A percentile compares a stretch with the other conserved stretches of the same genome.
Evolutionary conservation across 257 asterid genomes (phyloP).

Genomic region (Solanum lycopersicoides): DNA sequence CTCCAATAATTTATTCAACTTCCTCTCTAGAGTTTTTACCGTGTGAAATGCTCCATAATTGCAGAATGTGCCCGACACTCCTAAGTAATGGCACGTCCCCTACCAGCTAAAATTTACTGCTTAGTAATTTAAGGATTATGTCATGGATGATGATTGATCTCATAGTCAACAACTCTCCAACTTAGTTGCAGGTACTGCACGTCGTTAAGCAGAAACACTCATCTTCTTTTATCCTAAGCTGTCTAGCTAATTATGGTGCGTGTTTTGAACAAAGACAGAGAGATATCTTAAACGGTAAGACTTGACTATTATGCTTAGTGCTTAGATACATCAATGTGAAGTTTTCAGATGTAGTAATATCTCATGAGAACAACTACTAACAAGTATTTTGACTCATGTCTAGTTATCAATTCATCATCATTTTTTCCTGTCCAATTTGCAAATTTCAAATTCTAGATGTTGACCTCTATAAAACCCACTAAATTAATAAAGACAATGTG

Average conservation of each 20-base stretch:
- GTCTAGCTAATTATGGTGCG: not conserved
- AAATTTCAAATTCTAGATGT: constrained; percentile 1
- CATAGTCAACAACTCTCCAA: not conserved
- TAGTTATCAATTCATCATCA: constrained; percentile 10
- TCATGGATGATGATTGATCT: not conserved
- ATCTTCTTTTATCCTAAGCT: not conserved
- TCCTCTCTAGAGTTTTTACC: not conserved
- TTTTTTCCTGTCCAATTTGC: constrained; percentile 5
- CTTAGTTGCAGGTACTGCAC: constrained; percentile 5
- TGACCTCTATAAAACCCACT: constrained; percentile 10
- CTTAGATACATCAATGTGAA: not conserved
- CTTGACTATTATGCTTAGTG: not conserved
- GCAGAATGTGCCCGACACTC: not conserved
- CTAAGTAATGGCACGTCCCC: not conserved
- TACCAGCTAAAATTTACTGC: not conserved
- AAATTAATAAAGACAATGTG: not conserved
- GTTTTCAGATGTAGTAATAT: not conserved
- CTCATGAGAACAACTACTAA: constrained; percentile 4
- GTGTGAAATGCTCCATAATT: not conserved
- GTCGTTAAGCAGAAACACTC: not conserved
- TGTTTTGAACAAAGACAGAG: not conserved
- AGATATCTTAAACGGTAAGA: not conserved
- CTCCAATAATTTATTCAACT: not conserved
- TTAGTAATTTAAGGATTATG: not conserved
- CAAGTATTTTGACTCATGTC: constrained; percentile 3